Percentiles rank a stretch among this genome's conserved stretches.
phyloP scores from a whole-genome alignment of 2,329 filamentous ascomycete genomes.

The Diaporthe velutina region DNA sequence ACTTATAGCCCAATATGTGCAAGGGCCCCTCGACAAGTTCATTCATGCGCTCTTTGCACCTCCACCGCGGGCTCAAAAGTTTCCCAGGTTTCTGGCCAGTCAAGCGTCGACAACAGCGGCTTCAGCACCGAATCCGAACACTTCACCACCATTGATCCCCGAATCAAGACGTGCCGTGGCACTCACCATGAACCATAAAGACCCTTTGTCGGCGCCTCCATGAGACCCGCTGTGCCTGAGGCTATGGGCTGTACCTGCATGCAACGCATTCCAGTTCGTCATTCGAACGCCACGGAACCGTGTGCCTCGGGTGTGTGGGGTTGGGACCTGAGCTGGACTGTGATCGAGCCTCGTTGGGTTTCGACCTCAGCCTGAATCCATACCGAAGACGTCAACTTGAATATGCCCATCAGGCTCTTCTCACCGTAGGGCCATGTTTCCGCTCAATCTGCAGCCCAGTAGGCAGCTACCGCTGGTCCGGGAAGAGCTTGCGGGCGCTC shows the following conservation, averaged over 20 bases:
- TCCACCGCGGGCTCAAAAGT: conserved; percentile 24
- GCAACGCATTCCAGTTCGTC: conserved; percentile 31
- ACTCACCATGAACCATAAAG: conserved; percentile 27
- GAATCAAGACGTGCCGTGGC: conserved; percentile 1
- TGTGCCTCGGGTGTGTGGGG: background rate
- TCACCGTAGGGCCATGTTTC: background rate
- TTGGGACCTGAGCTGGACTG: background rate
- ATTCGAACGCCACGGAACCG: background rate
- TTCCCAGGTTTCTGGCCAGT: conserved; percentile 15
- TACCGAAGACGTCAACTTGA: background rate
- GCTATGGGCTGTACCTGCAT: conserved; percentile 36
- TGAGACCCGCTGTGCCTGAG: conserved; percentile 25
- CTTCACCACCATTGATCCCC: conserved; percentile 15
- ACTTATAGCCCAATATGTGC: conserved; percentile 30
- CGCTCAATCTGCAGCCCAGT: conserved; percentile 8
- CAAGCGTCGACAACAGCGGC: conserved; percentile 6
- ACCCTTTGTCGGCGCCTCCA: conserved; percentile 16
- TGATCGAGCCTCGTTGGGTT: background rate
- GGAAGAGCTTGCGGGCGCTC: conserved; percentile 34
- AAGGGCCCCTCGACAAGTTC: conserved; percentile 17
- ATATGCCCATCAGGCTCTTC: background rate
- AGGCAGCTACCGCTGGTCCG: conserved; percentile 20
- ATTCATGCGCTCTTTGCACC: conserved; percentile 32
- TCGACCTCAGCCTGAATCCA: conserved; percentile 5
- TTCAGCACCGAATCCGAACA: conserved; percentile 28